These are phyloP conservation scores for Candida dubliniensis DNA, from an alignment of 1,139 yeast genomes.

Conservation along the genomic window DNA sequence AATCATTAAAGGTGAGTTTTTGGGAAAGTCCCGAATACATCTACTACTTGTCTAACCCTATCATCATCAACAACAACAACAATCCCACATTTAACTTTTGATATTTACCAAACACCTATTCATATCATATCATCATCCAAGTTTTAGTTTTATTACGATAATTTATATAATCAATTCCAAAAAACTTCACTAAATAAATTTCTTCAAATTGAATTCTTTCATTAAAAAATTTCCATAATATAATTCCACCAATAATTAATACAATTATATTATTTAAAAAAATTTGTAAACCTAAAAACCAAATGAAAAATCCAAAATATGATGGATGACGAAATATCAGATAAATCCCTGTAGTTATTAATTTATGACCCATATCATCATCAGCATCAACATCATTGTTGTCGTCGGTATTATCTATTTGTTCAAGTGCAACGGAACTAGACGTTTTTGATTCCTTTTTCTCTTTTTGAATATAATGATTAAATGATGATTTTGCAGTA, in stretches of 20 bases:
- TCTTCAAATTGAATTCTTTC: slow-evolving; percentile 74
- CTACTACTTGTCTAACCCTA: too few species aligned
- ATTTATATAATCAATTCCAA: slow-evolving; percentile 59
- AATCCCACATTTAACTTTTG: too few species aligned
- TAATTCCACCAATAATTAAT: slow-evolving; percentile 26
- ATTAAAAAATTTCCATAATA: slow-evolving; percentile 66
- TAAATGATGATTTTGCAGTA: slow-evolving; percentile 85
- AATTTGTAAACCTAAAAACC: slow-evolving; percentile 88
- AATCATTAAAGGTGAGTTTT: too few species aligned
- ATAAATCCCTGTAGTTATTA: slow-evolving; percentile 78
- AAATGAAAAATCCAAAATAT: slow-evolving; percentile 87
- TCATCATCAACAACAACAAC: too few species aligned
- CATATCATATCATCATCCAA: slow-evolving; percentile 13
- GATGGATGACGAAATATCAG: slow-evolving; percentile 76
- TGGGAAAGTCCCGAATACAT: too few species aligned
- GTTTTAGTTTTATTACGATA: slow-evolving; percentile 37
- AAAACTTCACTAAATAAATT: slow-evolving; percentile 57
- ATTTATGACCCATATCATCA: slow-evolving; percentile 39
- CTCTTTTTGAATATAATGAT: slow-evolving; percentile 67
- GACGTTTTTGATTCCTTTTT: slow-evolving; percentile 37
- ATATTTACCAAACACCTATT: too few species aligned
- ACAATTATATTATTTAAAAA: slow-evolving; percentile 53
- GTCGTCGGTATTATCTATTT: too few species aligned
- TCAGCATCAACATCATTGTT: too few species aligned
- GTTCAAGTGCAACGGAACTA: too few species aligned